Base-by-base conservation (phyloP, 2,329 filamentous ascomycete species). In the Colletotrichum falcatum region DNA sequence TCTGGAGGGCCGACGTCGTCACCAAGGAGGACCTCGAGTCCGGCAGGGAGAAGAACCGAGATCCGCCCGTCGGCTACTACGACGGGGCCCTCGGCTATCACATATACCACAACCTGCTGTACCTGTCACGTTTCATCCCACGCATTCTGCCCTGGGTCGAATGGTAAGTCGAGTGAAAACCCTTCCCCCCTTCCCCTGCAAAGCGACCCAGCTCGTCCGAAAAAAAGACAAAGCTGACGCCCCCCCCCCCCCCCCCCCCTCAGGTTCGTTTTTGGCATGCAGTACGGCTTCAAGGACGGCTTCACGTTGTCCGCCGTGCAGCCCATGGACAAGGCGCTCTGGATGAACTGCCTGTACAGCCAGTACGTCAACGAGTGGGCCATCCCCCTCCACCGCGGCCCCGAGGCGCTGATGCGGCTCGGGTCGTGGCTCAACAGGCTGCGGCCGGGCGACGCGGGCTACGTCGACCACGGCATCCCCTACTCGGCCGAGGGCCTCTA, bases 281-380 rank as follows among this genome's bases (percentile, higher is more conserved):
- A 98, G 80, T 98, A 98, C 79, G 95, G 95, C 64, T 98, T 98
- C 86, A 85, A 85, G 28, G 88, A 94, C 71, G 90, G 90, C 61
- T 87, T 86, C 7, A 86, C 87, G 61, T 92, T 90, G 49, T 85
- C 87, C 20, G 95, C 92, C 8, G 88, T 98, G n/a, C 92, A 98
- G 80, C 90, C 92, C 30, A 92, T 92, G 73, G 90, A 92, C 69
- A 85, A 91, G 73, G 95, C 94, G 16, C 87, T 98, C 56, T 86
- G 98, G 64, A 95, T 99, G 93, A 96, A 99, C 83, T 99, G 96
- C 78, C 88, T 99, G 9, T 99, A 97, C 84, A 95, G 93, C 28
- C 96, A 99, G 79, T 97, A 94, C 76, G 96, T 99, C 74, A 98
- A 99, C 80, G 96, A 99, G 80, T 99, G 96, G 96, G 95, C 95